A percentile compares a stretch with the other conserved stretches of the same genome.
phyloP scores from a whole-genome alignment of 1,284 basidiomycete genomes.

The Schizophyllum amplum region DNA sequence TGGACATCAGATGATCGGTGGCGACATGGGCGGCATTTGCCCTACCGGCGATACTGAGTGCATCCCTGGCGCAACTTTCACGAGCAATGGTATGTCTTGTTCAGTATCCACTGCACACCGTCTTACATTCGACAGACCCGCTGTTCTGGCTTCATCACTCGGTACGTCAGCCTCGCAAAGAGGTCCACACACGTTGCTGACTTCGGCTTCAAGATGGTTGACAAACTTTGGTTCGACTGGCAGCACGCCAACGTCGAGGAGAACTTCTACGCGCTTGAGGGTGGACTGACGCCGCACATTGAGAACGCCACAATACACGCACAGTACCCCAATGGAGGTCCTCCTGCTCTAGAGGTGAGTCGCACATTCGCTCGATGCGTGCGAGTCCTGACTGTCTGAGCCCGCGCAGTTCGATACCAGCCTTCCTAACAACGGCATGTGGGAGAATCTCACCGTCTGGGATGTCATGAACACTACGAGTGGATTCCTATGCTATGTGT shows the following conservation, averaged over 20 bases:
- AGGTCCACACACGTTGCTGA: background rate
- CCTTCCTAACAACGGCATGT: slow-evolving; percentile 25
- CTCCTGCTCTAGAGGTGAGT: slow-evolving; percentile 23
- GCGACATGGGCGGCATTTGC: background rate
- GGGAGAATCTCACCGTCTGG: slow-evolving; percentile 19
- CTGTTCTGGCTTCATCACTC: slow-evolving; percentile 32
- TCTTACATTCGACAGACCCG: slow-evolving; percentile 19
- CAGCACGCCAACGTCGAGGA: slow-evolving; percentile 18
- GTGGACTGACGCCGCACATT: slow-evolving; percentile 23
- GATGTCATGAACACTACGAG: slow-evolving; percentile 26
- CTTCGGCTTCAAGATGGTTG: slow-evolving; percentile 25
- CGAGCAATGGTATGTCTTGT: slow-evolving; percentile 12
- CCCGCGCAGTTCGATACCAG: slow-evolving; percentile 18
- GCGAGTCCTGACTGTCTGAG: background rate
- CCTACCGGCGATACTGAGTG: slow-evolving; percentile 5
- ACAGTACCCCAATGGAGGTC: slow-evolving; percentile 25
- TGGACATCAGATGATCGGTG: slow-evolving; percentile 14
- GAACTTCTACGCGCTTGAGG: slow-evolving; percentile 23
- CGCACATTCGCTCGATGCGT: background rate
- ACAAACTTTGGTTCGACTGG: slow-evolving; percentile 33
- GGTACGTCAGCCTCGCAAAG: slow-evolving; percentile 20
- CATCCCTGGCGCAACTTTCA: slow-evolving; percentile 13
- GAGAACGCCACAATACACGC: slow-evolving; percentile 17
- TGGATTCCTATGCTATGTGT: slow-evolving; percentile 27
- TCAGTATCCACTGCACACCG: background rate